These are phyloP conservation scores for Glycyrrhiza uralensis DNA, from an alignment of 306 rosid genomes.

Conservation along the genomic window DNA sequence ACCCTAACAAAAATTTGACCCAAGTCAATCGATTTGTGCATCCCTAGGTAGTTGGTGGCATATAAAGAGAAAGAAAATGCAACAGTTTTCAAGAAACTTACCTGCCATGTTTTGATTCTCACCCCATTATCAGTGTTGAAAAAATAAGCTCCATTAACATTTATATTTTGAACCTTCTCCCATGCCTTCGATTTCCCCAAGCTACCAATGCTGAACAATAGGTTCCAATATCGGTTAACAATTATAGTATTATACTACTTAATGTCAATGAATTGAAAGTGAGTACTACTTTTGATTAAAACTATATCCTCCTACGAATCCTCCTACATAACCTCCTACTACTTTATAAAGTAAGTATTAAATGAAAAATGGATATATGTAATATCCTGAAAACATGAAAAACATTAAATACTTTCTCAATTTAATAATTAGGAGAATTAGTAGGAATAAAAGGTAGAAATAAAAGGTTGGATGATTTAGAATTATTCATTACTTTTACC, in stretches of 20 bases:
- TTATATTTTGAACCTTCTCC: conserved; percentile 60
- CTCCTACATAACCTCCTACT: too few species aligned
- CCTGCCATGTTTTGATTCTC: conserved; percentile 99
- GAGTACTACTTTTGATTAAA: conserved; percentile 9
- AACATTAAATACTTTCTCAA: too few species aligned
- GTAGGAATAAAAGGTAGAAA: too few species aligned
- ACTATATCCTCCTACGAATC: too few species aligned
- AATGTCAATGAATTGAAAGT: not conserved
- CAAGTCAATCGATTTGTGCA: not conserved
- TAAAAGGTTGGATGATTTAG: too few species aligned
- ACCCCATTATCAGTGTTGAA: conserved; percentile 70
- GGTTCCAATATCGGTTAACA: conserved; percentile 16
- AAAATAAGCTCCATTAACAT: conserved; percentile 61
- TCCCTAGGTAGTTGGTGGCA: not conserved
- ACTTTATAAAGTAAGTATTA: too few species aligned
- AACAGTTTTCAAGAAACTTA: conserved; percentile 17
- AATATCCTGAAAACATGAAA: too few species aligned
- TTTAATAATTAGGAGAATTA: too few species aligned
- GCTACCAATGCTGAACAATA: conserved; percentile 84
- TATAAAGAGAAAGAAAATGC: not conserved
- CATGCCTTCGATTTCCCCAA: conserved; percentile 69
- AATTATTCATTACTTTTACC: conserved; percentile 60
- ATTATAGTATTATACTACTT: not conserved
- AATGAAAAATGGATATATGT: too few species aligned
- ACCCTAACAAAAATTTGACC: conserved; percentile 50